phyloP scores from a whole-genome alignment of 2,329 filamentous ascomycete genomes.

The Alternaria ethzedia region DNA sequence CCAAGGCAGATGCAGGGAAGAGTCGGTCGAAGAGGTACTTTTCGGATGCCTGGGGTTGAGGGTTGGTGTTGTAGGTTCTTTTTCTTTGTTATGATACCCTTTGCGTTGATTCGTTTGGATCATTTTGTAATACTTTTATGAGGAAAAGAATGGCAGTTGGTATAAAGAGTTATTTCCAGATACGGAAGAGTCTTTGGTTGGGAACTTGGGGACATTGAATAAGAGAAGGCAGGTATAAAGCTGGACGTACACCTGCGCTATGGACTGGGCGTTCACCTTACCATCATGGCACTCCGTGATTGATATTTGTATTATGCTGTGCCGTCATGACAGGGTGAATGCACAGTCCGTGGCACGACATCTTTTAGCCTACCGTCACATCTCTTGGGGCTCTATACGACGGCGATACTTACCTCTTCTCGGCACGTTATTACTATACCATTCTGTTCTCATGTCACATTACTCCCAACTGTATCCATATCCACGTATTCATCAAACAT shows the following conservation, averaged over 20 bases:
- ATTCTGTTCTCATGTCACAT: background rate
- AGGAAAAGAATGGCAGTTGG: background rate
- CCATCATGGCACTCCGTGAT: background rate
- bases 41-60: constrained; percentile 46
- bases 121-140: constrained; percentile 1
- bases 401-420: background rate
- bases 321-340: background rate
- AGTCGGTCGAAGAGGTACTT: constrained; percentile 58
- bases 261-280: constrained; percentile 13
- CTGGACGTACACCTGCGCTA: background rate
- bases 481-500: background rate
- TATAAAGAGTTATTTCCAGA: background rate
- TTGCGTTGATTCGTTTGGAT: constrained; percentile 4
- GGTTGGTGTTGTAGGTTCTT: background rate
- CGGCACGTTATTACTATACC: background rate
- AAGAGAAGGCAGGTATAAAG: background rate
- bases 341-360: constrained; percentile 11
- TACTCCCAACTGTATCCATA: background rate
- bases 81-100: constrained; percentile 8
- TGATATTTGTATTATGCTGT: background rate
- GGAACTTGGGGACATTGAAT: background rate
- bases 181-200: background rate
- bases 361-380: background rate
- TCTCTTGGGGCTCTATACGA: constrained; percentile 2
- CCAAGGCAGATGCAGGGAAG: constrained; percentile 53